Conservation (phyloP, 2,329 filamentous ascomycete species). For the Sarocladium brachiariae region DNA sequence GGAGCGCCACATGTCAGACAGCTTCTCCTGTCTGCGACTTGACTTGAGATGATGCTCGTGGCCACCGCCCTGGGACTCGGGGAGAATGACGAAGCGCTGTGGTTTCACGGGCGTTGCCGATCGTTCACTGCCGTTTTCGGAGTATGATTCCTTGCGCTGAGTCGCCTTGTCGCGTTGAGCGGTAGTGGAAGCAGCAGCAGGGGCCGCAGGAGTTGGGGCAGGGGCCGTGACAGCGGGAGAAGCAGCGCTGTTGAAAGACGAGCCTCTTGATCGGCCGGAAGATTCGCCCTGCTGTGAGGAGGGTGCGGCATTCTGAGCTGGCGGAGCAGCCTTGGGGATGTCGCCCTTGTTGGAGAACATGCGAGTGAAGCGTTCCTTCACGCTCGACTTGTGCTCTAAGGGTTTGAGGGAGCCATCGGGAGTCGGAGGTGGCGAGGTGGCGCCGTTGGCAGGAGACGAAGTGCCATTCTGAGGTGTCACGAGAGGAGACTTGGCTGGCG, state of each 20-base stretch:
- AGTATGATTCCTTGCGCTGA: slow-evolving; percentile 34
- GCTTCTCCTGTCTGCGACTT: slow-evolving; percentile 86
- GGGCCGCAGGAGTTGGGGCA: neutral
- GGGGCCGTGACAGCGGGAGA: neutral
- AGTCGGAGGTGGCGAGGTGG: slow-evolving; percentile 14
- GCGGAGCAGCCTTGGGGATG: slow-evolving; percentile 27
- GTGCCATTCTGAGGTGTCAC: slow-evolving; percentile 33
- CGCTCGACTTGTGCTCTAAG: slow-evolving; percentile 45
- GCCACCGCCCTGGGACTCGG: slow-evolving; percentile 57
- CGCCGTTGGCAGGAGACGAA: slow-evolving; percentile 19
- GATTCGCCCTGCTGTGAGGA: neutral
- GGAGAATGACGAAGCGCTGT: slow-evolving; percentile 45
- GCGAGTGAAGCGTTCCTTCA: slow-evolving; percentile 58
- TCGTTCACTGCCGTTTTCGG: slow-evolving; percentile 28
- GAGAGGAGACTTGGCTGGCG: slow-evolving; percentile 32
- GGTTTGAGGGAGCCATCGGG: slow-evolving; percentile 17
- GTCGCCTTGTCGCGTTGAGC: neutral
- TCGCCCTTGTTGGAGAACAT: slow-evolving; percentile 57
- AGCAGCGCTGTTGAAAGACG: slow-evolving; percentile 24
- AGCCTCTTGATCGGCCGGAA: slow-evolving; percentile 25
- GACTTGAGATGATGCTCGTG: slow-evolving; percentile 88
- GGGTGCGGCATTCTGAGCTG: slow-evolving; percentile 21
- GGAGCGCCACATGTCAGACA: slow-evolving; percentile 84
- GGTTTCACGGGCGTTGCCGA: slow-evolving; percentile 20
- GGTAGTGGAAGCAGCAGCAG: neutral